Percentiles rank a stretch among this genome's conserved stretches.
Evolutionary conservation across 768 basidiomycete species (phyloP).

Genomic region (Sarcodon aspratus): DNA sequence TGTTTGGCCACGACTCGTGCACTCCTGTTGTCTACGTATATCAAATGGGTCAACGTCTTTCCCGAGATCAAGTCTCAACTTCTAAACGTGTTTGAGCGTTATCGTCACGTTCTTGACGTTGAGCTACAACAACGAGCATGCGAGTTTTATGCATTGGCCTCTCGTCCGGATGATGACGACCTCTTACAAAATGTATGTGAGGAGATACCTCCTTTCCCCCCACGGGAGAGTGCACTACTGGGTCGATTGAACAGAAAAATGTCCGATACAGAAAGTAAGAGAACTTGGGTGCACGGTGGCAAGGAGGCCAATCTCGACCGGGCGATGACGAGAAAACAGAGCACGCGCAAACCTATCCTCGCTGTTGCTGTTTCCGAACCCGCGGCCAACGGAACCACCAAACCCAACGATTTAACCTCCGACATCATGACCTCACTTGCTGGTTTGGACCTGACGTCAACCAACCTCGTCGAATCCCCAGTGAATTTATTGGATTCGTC

Average conservation of each 20-base stretch:
- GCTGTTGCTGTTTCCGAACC: constrained; percentile 12
- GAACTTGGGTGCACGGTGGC: constrained; percentile 93
- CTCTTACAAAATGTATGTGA: constrained; percentile 91
- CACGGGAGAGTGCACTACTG: constrained; percentile 83
- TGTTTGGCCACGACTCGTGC: constrained; percentile 88
- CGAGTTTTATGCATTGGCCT: constrained; percentile 88
- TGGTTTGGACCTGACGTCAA: constrained; percentile 51
- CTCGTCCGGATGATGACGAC: constrained; percentile 80
- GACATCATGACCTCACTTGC: constrained; percentile 68
- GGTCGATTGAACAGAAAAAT: constrained; percentile 83
- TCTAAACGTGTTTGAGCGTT: constrained; percentile 90
- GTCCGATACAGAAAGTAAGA: constrained; percentile 88
- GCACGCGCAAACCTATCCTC: constrained; percentile 4
- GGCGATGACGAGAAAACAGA: constrained; percentile 37
- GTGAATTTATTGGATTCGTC: neutral
- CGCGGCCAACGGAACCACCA: constrained; percentile 25
- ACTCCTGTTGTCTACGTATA: constrained; percentile 89
- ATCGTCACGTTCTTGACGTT: constrained; percentile 93
- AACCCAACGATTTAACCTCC: constrained; percentile 25
- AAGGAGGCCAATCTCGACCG: constrained; percentile 83
- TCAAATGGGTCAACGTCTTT: constrained; percentile 99
- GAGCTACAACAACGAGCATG: constrained; percentile 98
- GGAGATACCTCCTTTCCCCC: constrained; percentile 98
- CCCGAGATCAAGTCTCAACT: constrained; percentile 96
- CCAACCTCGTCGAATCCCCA: constrained; percentile 2